A percentile compares a stretch with the other conserved stretches of the same genome.
phyloP scores from a whole-genome alignment of 345 rosid genomes.

The Syzygium grande region DNA sequence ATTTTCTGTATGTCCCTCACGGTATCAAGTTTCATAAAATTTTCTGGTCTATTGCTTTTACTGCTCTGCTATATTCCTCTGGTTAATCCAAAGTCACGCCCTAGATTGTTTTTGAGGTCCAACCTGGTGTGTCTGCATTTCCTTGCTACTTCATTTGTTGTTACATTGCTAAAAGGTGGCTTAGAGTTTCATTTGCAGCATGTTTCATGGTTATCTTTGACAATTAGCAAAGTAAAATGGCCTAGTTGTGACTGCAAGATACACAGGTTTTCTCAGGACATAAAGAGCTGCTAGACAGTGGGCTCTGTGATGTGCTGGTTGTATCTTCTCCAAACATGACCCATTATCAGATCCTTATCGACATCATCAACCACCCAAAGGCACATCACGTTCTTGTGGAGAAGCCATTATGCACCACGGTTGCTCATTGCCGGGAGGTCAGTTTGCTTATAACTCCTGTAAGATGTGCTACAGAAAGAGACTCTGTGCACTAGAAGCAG shows the following conservation, averaged over 20 bases:
- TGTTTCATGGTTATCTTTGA: neutral
- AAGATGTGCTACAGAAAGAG: neutral
- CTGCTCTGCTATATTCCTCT: neutral
- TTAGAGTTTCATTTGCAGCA: neutral
- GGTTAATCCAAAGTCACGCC: neutral
- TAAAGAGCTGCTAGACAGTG: constrained; percentile 62
- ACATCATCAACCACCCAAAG: constrained; percentile 60
- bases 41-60: neutral
- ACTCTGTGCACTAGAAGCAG: neutral
- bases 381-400: constrained; percentile 90
- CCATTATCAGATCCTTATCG: constrained; percentile 77
- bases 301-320: constrained; percentile 69
- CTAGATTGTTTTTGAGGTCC: neutral
- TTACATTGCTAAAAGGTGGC: neutral
- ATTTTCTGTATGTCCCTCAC: neutral
- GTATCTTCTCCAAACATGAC: constrained; percentile 97
- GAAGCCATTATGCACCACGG: constrained; percentile 91
- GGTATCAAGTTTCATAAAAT: neutral
- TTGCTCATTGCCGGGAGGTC: constrained; percentile 80
- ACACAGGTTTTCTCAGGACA: constrained; percentile 75
- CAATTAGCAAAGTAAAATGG: neutral
- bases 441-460: neutral
- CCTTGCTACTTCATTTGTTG: neutral
- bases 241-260: neutral
- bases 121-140: neutral